phyloP scores from a whole-genome alignment of 2,329 filamentous ascomycete species.

The Xylariomycetidae sp. region DNA sequence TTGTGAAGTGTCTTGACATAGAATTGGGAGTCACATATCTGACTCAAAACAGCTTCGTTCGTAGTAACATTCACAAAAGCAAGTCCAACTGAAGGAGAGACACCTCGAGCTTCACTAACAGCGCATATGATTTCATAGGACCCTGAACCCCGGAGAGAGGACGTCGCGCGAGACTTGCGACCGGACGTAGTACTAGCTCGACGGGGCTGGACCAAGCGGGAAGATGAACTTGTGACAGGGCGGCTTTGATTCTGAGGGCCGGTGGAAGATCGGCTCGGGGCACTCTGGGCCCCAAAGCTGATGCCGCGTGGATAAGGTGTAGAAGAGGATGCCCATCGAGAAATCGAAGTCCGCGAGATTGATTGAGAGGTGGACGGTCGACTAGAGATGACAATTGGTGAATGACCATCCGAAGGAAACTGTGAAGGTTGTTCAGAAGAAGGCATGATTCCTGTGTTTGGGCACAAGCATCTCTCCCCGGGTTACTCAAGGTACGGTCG shows the following conservation, averaged over 20 bases:
- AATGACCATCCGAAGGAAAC: no score
- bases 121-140: conserved; percentile 79
- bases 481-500: no score
- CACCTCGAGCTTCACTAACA: conserved; percentile 79
- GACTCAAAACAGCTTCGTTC: conserved; percentile 78
- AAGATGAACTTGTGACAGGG: conserved; percentile 24
- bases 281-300: no score
- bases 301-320: conserved; percentile 12
- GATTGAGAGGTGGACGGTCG: conserved; percentile 6
- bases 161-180: conserved; percentile 38
- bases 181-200: conserved; percentile 37
- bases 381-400: no score
- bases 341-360: conserved; percentile 4
- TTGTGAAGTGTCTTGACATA: conserved; percentile 88
- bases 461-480: no score
- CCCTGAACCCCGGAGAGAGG: conserved; percentile 42
- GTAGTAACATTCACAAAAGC: conserved; percentile 85
- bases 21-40: conserved; percentile 90
- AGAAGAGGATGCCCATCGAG: conserved; percentile 14
- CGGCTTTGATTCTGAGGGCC: conserved; percentile 15
- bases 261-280: conserved; percentile 23
- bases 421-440: no score
- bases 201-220: conserved; percentile 15
- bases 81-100: conserved; percentile 78
- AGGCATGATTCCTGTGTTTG: no score